These are phyloP conservation scores for Scedosporium apiospermum DNA, from an alignment of 2,329 filamentous ascomycete species.

Conservation along the genomic window DNA sequence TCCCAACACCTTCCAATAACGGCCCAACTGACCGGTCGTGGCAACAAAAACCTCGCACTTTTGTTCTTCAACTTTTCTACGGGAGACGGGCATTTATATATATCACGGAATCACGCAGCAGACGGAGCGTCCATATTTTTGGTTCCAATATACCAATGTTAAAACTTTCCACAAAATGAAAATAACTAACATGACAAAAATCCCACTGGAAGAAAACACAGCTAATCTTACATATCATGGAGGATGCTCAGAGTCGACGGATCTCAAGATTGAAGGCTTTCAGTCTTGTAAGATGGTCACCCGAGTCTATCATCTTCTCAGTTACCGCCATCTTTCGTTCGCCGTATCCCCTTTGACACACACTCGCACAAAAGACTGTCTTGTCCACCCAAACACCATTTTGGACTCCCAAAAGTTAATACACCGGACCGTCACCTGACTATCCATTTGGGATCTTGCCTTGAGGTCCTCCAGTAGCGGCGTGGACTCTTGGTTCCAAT, in stretches of 20 bases:
- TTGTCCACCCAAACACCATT: not conserved
- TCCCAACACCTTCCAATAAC: no score
- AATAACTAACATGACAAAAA: not conserved
- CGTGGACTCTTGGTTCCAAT: no score
- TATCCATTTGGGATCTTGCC: not conserved
- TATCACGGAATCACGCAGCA: not conserved
- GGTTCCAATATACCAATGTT: not conserved
- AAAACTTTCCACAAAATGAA: not conserved
- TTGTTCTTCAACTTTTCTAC: no score
- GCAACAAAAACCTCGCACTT: no score
- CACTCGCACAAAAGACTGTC: not conserved
- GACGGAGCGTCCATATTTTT: not conserved
- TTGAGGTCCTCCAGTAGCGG: not conserved
- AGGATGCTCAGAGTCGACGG: not conserved
- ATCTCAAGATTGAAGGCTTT: no score
- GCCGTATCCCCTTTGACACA: not conserved
- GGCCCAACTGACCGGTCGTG: no score
- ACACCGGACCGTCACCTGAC: not conserved
- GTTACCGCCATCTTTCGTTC: not conserved
- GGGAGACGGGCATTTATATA: no score
- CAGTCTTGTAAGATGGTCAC: no score
- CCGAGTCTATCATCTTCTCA: no score
- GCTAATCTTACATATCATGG: not conserved
- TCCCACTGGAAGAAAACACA: not conserved
- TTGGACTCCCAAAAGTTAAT: not conserved